phyloP scores from a whole-genome alignment of 2,329 filamentous ascomycete genomes.

The Aspergillus sojae region DNA sequence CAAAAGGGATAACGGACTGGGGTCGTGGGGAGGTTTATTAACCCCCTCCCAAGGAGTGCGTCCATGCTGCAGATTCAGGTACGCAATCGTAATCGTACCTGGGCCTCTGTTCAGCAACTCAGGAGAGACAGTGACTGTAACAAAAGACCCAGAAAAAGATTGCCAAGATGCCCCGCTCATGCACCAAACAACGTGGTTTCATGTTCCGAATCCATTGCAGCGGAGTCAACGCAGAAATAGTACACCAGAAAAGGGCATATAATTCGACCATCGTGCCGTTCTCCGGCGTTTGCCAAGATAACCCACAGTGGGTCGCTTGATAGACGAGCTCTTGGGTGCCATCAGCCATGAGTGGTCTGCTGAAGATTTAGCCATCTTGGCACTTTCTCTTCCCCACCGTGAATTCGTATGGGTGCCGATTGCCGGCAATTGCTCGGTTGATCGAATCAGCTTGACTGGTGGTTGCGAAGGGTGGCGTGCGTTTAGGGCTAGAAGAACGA shows the following conservation, averaged over 20 bases:
- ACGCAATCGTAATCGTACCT: background rate
- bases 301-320: background rate
- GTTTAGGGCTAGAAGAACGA: background rate
- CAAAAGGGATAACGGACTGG: background rate
- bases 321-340: background rate
- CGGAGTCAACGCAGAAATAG: background rate
- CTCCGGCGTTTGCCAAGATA: background rate
- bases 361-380: background rate
- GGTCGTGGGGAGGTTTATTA: background rate
- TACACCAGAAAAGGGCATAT: background rate
- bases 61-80: background rate
- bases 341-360: background rate
- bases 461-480: background rate
- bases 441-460: background rate
- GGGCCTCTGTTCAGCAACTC: background rate
- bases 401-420: background rate
- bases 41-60: background rate
- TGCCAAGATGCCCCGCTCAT: slow-evolving; percentile 8
- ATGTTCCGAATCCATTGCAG: background rate
- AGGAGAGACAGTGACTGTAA: background rate
- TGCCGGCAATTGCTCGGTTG: background rate
- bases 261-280: background rate
- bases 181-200: slow-evolving; percentile 5
- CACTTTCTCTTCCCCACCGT: background rate
- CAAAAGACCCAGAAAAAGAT: slow-evolving; percentile 1